Evolutionary conservation across 1,139 yeast species (phyloP).

Genomic region (Candida pseudoviswanathii): DNA sequence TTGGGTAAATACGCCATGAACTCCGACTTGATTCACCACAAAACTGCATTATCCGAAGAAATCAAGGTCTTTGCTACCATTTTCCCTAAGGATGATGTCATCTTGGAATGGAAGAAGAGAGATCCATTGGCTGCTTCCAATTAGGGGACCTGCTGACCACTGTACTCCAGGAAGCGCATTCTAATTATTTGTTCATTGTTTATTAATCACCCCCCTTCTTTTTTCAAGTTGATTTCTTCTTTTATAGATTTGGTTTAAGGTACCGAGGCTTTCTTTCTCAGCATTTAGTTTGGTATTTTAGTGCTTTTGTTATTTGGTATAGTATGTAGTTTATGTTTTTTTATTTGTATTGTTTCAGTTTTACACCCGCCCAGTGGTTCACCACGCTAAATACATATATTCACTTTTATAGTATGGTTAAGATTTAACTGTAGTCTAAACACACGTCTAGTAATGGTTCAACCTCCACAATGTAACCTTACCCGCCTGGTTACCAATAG

Average conservation of each 20-base stretch:
- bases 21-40: conserved; percentile 78
- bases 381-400: not conserved
- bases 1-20: conserved; percentile 85
- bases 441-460: conserved; percentile 59
- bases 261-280: not conserved
- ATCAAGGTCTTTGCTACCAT: conserved; percentile 96
- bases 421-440: too few relatives aligned
- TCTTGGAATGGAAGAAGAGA: conserved; percentile 70
- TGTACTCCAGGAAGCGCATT: too few relatives aligned
- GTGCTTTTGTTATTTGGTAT: not conserved
- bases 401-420: too few relatives aligned
- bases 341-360: not conserved
- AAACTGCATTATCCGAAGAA: conserved; percentile 83
- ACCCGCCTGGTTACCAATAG: conserved; percentile 90
- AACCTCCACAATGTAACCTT: conserved; percentile 87
- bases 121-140: conserved; percentile 39
- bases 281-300: not conserved
- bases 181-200: not conserved
- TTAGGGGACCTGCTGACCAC: not conserved
- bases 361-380: not conserved
- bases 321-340: not conserved
- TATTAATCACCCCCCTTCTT: not conserved
- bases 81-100: conserved; percentile 94
- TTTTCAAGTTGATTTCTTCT: not conserved
- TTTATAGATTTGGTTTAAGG: conserved; percentile 1